phyloP scores from a whole-genome alignment of 2,329 filamentous ascomycete species.

The Plenodomus biglobosus region DNA sequence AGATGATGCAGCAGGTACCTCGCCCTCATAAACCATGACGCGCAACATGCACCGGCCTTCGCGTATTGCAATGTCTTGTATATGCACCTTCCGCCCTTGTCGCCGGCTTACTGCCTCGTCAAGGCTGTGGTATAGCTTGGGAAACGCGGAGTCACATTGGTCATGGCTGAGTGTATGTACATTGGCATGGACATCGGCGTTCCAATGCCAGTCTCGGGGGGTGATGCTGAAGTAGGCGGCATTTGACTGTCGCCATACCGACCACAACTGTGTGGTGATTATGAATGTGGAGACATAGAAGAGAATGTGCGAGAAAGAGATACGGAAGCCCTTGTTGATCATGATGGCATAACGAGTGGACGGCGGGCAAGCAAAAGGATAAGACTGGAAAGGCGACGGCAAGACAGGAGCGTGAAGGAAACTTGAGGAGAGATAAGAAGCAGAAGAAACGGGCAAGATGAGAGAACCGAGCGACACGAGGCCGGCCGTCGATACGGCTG shows the following conservation, averaged over 20 bases:
- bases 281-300: conserved; percentile 37
- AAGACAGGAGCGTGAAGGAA: no score
- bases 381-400: conserved; percentile 7
- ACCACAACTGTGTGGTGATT: conserved; percentile 32
- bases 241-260: conserved; percentile 31
- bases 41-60: conserved; percentile 38
- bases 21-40: conserved; percentile 33
- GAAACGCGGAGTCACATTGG: conserved; percentile 38
- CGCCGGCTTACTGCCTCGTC: conserved; percentile 28
- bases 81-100: conserved; percentile 29
- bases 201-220: conserved; percentile 26
- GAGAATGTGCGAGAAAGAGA: conserved; percentile 30
- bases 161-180: conserved; percentile 37
- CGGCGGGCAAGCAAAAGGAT: conserved; percentile 20
- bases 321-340: conserved; percentile 32
- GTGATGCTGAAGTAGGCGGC: conserved; percentile 17
- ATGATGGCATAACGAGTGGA: conserved; percentile 33
- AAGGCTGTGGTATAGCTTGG: conserved; percentile 35
- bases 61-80: conserved; percentile 32
- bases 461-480: conserved; percentile 14
- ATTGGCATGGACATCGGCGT: conserved; percentile 36
- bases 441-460: not conserved
- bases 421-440: not conserved
- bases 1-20: conserved; percentile 20
- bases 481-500: conserved; percentile 13